These are phyloP conservation scores for Candida insectorum DNA, from an alignment of 805 yeast species.

Conservation along the genomic window DNA sequence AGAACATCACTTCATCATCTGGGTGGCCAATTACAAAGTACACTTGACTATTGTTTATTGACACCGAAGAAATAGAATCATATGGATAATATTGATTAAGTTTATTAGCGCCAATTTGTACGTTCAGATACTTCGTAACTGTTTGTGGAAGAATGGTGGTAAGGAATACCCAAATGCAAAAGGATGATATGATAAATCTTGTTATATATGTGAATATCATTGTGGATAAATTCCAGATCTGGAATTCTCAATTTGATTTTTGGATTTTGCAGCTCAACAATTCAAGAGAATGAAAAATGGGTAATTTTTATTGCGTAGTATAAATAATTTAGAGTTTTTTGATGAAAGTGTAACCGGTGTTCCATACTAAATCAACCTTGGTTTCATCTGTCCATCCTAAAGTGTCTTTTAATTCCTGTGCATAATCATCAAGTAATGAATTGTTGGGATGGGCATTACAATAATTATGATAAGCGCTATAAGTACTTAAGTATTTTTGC, in stretches of 20 bases:
- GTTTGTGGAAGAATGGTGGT: conserved; percentile 41
- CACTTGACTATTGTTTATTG: conserved; percentile 33
- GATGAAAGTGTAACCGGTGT: conserved; percentile 50
- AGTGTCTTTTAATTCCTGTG: conserved; percentile 32
- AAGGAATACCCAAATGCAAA: conserved; percentile 34
- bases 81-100: conserved; percentile 31
- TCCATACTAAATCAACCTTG: conserved; percentile 43
- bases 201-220: conserved; percentile 3
- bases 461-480: conserved; percentile 67
- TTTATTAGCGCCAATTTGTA: conserved; percentile 23
- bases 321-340: no score
- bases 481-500: conserved; percentile 57
- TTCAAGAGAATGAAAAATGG: no score
- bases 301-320: no score
- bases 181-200: conserved; percentile 16
- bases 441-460: conserved; percentile 32
- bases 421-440: conserved; percentile 30
- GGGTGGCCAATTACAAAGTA: conserved; percentile 86
- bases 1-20: conserved; percentile 98
- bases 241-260: no score
- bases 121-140: conserved; percentile 23
- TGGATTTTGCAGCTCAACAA: no score
- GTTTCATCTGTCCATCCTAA: conserved; percentile 48
- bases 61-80: conserved; percentile 32
- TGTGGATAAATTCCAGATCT: neutral